Percentiles rank a stretch among this genome's conserved stretches.
phyloP scores from a whole-genome alignment of 2,329 filamentous ascomycete genomes.

The Fusarium pininemorale region DNA sequence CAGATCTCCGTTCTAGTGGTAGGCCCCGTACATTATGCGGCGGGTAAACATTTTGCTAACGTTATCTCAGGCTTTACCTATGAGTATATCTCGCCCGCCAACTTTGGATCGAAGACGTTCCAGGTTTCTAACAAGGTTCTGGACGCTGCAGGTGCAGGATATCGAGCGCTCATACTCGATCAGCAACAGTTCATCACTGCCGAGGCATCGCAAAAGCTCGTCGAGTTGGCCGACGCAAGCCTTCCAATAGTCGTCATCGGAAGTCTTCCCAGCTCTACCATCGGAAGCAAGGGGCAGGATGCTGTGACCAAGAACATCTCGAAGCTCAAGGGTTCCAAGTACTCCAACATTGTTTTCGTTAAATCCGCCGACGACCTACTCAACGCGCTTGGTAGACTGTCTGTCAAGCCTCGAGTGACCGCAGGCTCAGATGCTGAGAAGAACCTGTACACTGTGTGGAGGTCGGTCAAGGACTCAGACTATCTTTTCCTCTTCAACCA shows the following conservation, averaged over 20 bases:
- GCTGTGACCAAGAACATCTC: not conserved
- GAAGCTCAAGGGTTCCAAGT: not conserved
- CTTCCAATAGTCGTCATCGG: too few species aligned
- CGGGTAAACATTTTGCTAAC: not conserved
- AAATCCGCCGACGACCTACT: not conserved
- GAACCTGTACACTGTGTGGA: not conserved
- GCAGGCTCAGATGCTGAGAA: rapidly evolving
- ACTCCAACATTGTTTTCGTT: not conserved
- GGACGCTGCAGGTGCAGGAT: not conserved
- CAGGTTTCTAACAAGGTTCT: not conserved
- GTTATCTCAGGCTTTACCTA: not conserved
- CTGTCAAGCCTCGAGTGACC: not conserved
- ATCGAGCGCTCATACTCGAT: not conserved
- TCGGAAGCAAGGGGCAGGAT: not conserved
- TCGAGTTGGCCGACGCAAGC: not conserved
- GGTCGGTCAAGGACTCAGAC: rapidly evolving
- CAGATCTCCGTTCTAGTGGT: not conserved
- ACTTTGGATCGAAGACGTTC: not conserved
- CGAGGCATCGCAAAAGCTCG: not conserved
- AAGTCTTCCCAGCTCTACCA: not conserved
- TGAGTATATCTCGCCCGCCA: not conserved
- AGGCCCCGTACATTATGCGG: too few species aligned
- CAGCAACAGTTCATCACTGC: not conserved
- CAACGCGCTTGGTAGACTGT: rapidly evolving
- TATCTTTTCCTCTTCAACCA: not conserved